A percentile compares a stretch with the other conserved stretches of the same genome.
These are phyloP conservation scores for Penicillium oxalicum DNA, from an alignment of 2,329 filamentous ascomycete genomes.

Conservation along the genomic window DNA sequence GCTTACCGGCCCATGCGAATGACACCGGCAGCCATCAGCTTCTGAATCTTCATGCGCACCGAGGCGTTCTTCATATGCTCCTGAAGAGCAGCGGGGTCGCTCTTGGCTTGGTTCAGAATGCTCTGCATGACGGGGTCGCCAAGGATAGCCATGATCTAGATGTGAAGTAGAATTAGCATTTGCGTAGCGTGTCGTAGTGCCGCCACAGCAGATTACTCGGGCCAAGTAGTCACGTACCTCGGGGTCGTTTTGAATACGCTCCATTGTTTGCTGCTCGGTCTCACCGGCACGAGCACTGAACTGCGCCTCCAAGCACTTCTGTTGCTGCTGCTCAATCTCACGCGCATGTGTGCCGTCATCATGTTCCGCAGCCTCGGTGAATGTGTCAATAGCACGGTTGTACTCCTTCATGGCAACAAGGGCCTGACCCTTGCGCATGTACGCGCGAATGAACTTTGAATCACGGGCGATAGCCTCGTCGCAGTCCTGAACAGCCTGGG, in stretches of 20 bases:
- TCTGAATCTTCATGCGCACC: conserved; percentile 85
- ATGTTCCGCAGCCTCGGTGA: conserved; percentile 69
- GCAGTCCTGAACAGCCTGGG: conserved; percentile 87
- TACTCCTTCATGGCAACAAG: conserved; percentile 98
- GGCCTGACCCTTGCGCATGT: conserved; percentile 92
- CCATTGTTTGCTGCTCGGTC: conserved; percentile 90
- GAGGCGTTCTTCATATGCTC: conserved; percentile 95
- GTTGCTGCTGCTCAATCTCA: conserved; percentile 89
- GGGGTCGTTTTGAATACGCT: conserved; percentile 82
- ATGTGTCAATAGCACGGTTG: conserved; percentile 86
- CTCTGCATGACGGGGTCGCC: conserved; percentile 97
- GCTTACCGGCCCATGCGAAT: conserved; percentile 65
- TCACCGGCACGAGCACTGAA: conserved; percentile 88
- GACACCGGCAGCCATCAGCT: conserved; percentile 85
- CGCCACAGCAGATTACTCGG: too few species aligned
- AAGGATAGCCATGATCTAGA: conserved; percentile 77
- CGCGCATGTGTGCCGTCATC: conserved; percentile 77
- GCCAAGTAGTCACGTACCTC: conserved; percentile 56
- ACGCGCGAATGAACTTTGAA: conserved; percentile 86
- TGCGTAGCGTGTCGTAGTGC: not conserved
- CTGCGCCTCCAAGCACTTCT: conserved; percentile 87
- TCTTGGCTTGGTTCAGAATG: conserved; percentile 93
- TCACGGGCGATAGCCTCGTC: conserved; percentile 87
- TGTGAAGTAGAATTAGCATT: conserved; percentile 8
- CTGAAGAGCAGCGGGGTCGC: conserved; percentile 81